phyloP scores from a whole-genome alignment of 768 basidiomycete species.

The Termitomyces sp. region DNA sequence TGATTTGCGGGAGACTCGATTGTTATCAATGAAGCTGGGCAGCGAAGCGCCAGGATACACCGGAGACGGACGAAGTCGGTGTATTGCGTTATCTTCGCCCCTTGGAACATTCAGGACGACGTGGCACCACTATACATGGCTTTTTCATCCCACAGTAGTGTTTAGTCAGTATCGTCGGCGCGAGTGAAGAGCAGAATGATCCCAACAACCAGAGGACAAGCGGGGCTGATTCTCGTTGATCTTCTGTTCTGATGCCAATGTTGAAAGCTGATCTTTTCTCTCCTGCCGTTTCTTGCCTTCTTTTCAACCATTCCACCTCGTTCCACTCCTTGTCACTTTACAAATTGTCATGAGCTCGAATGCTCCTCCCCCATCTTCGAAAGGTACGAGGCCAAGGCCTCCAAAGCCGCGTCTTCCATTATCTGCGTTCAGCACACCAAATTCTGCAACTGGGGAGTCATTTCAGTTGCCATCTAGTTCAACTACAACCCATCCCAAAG shows the following conservation, averaged over 20 bases:
- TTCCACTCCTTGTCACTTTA: not conserved
- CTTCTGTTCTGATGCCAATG: constrained; percentile 1
- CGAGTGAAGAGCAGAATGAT: not conserved
- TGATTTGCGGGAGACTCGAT: not conserved
- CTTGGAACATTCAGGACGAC: not conserved
- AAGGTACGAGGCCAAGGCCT: constrained; percentile 43
- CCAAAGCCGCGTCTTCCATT: constrained; percentile 66
- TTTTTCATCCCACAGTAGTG: not conserved
- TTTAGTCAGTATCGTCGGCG: not conserved
- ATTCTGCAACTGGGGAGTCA: constrained; percentile 55
- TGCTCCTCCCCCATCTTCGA: constrained; percentile 28
- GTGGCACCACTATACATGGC: not conserved
- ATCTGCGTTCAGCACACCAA: constrained; percentile 72
- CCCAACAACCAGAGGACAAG: not conserved
- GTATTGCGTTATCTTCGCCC: constrained; percentile 11
- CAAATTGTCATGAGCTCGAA: constrained; percentile 7
- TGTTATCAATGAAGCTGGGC: not conserved
- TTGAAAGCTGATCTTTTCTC: not conserved
- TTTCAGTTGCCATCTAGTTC: constrained; percentile 71
- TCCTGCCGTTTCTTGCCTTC: not conserved
- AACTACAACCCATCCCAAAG: constrained; percentile 54
- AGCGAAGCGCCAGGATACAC: constrained; percentile 23
- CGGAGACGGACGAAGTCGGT: constrained; percentile 28
- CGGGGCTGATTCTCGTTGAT: not conserved
- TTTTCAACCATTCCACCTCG: not conserved